These are phyloP conservation scores for Lodderomyces oxycetoniae DNA, from an alignment of 1,139 yeast genomes.

Conservation along the genomic window DNA sequence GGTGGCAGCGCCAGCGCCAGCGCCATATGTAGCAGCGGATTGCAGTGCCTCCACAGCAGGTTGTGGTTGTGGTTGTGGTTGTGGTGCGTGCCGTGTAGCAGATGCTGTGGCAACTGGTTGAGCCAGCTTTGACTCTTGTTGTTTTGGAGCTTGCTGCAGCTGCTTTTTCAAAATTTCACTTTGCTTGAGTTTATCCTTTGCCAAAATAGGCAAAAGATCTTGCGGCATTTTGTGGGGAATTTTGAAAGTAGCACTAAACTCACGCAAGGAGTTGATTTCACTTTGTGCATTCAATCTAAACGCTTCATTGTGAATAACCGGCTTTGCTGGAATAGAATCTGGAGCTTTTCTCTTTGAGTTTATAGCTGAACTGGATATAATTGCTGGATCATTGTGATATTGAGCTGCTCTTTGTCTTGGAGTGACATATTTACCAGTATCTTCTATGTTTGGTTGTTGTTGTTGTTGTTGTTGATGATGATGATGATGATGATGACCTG, in stretches of 20 bases:
- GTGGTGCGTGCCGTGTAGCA: neutral
- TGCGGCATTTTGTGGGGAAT: slow-evolving; percentile 70
- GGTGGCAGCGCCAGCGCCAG: too few relatives aligned
- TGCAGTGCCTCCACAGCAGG: too few relatives aligned
- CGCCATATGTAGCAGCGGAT: too few relatives aligned
- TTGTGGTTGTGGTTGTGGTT: slow-evolving; percentile 1
- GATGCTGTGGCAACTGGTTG: slow-evolving; percentile 11
- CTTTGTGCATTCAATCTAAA: slow-evolving; percentile 53
- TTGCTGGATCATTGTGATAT: slow-evolving; percentile 73
- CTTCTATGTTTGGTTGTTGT: neutral
- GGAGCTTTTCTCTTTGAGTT: slow-evolving; percentile 10
- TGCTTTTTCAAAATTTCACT: slow-evolving; percentile 50
- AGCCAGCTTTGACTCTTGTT: slow-evolving; percentile 11
- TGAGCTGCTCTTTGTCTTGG: slow-evolving; percentile 65
- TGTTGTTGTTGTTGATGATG: slow-evolving; percentile 4
- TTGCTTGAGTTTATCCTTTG: slow-evolving; percentile 64
- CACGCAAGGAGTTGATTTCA: slow-evolving; percentile 74
- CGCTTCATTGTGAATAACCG: slow-evolving; percentile 32
- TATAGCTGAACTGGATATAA: slow-evolving; percentile 51
- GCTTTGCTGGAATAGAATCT: slow-evolving; percentile 34
- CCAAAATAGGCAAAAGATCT: slow-evolving; percentile 70
- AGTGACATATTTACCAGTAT: slow-evolving; percentile 48
- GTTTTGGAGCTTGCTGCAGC: slow-evolving; percentile 16
- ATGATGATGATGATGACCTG: too few relatives aligned
- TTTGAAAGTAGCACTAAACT: slow-evolving; percentile 79